A percentile compares a stretch with the other conserved stretches of the same genome.
Conservation (phyloP, 2,329 filamentous ascomycete genomes). For the Cryphonectria parasitica region DNA sequence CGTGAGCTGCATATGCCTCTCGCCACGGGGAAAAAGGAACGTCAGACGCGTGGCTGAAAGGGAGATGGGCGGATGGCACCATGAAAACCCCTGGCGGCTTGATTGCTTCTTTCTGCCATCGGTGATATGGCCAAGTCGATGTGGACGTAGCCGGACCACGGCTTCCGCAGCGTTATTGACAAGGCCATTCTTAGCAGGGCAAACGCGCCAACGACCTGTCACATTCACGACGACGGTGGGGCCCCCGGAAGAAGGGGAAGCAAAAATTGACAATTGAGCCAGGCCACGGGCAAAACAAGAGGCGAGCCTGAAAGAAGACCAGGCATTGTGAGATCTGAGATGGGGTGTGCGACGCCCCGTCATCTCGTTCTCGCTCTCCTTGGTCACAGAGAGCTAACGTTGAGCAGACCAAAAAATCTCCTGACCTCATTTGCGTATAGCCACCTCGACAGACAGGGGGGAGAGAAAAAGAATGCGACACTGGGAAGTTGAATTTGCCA, state of each 20-base stretch:
- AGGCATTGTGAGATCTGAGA: slow-evolving; percentile 1
- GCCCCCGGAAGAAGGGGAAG: background rate
- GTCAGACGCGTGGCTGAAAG: background rate
- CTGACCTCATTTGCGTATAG: slow-evolving; percentile 19
- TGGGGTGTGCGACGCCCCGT: background rate
- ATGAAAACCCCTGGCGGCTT: background rate
- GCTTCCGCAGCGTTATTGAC: slow-evolving; percentile 2
- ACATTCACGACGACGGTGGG: background rate
- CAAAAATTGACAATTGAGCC: background rate
- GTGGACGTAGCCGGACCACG: background rate
- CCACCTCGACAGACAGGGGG: background rate
- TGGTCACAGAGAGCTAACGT: slow-evolving; percentile 15
- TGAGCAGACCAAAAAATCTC: slow-evolving; percentile 19
- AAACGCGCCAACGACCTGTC: background rate
- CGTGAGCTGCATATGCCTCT: background rate
- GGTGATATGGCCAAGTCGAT: background rate
- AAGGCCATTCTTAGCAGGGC: slow-evolving; percentile 2
- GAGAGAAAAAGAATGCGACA: background rate
- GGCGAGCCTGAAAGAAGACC: background rate
- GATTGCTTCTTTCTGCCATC: slow-evolving; percentile 7
- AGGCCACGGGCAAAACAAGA: background rate
- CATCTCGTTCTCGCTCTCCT: background rate
- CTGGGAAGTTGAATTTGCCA: background rate
- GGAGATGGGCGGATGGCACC: background rate
- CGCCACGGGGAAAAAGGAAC: background rate